Evolutionary conservation across 768 basidiomycete genomes (phyloP), one percentile per base, ranked within the genome.

Genomic region (Amanita jacksonii): DNA sequence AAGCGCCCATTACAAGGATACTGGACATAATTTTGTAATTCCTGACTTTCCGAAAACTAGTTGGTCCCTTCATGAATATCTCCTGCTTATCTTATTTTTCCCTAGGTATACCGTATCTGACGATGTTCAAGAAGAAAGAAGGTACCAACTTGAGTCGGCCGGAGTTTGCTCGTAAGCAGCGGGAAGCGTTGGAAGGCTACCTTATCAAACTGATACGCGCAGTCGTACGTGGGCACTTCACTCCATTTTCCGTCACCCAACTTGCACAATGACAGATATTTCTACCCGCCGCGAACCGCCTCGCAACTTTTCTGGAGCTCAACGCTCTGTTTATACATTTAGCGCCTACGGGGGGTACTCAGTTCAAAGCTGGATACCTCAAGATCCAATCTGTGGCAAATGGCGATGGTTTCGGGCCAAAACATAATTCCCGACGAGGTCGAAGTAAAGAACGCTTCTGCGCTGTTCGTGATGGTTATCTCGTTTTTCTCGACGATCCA

Each of bases 1-100:
- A 7, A 93, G 91, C 52, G 79, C 80, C 4, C 82, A 87, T 46
- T 77, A 80, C 43, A 76, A 74, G 23, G 77, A 80, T 45, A 73
- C 81, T 38, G 78, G 80, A 32, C 76, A 81, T 15, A n/a, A n/a
- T n/a, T n/a, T n/a, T n/a, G n/a, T n/a, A n/a, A 73, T 97, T 48
- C 94, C 96, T 1, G 87, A 96, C 48, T 99, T 98, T 64, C 94
- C 94, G 1, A 74, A 70, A 46, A 89, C 86, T 13, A 84, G 83
- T 81, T 55, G 34, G 69, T 61, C 25, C 27, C 28, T 27, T 36
- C 5, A 38, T 10, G 16, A 1, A 33, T 9, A 4, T 32, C 19
- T 44, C 8, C 34, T 7, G 13, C 19, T 35, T 22, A 49, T 43
- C 51, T 27, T 30, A 44, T 28, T 20, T 42, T 22, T 44, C 25